phyloP scores from a whole-genome alignment of 768 basidiomycete genomes.

The Psilocybe azurescens region DNA sequence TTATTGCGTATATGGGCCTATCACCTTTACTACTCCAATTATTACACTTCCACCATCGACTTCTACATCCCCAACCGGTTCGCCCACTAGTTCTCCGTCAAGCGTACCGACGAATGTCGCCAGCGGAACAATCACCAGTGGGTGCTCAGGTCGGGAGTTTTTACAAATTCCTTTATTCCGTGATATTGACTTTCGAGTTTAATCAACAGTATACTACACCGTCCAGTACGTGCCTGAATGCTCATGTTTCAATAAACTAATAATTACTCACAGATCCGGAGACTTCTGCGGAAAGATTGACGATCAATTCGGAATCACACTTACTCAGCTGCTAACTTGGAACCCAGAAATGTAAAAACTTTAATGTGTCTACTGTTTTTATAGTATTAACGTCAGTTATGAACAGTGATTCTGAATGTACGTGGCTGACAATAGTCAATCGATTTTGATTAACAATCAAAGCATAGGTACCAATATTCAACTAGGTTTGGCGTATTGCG shows the following conservation, averaged over 20 bases:
- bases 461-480: neutral
- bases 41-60: conserved; percentile 1
- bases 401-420: neutral
- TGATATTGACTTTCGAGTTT: neutral
- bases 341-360: conserved; percentile 10
- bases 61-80: neutral
- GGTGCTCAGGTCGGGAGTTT: neutral
- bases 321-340: neutral
- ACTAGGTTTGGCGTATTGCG: neutral
- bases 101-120: neutral
- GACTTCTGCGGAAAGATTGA: conserved; percentile 6
- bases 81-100: neutral
- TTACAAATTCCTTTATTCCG: neutral
- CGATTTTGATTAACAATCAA: neutral
- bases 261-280: neutral
- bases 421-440: neutral
- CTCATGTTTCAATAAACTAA: neutral
- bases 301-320: neutral
- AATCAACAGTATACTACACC: neutral
- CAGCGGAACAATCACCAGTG: neutral
- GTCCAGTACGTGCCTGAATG: neutral
- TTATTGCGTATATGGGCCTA: neutral
- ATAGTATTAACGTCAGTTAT: neutral
- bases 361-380: conserved; percentile 2
- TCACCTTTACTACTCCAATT: neutral